Percentiles rank a stretch among this genome's conserved stretches.
These are phyloP conservation scores for Erodium texanum DNA, from an alignment of 441 rosid species.

Conservation along the genomic window DNA sequence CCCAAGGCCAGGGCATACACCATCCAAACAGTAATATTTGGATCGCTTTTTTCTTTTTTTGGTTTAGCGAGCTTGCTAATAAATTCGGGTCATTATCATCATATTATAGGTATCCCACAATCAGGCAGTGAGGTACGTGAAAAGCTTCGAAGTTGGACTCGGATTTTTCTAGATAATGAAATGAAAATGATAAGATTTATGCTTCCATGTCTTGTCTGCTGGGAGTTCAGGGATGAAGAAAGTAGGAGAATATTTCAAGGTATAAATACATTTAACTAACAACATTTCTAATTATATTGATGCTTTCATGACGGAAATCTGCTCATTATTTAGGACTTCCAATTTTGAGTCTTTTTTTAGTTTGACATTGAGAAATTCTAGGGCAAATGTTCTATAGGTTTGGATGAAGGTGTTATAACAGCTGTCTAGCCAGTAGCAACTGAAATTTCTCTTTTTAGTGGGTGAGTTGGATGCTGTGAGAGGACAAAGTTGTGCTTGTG, in stretches of 20 bases:
- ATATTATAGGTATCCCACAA: constrained; percentile 32
- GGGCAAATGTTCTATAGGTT: background rate
- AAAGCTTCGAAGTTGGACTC: constrained; percentile 28
- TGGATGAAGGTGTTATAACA: background rate
- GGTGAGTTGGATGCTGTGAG: background rate
- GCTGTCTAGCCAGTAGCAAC: background rate
- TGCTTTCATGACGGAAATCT: constrained; percentile 17
- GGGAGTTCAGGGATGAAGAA: constrained; percentile 28
- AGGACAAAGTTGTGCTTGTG: constrained; percentile 3
- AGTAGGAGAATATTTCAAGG: constrained; percentile 29
- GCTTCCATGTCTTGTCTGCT: constrained; percentile 33
- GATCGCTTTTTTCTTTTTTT: constrained; percentile 3
- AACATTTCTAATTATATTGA: constrained; percentile 1
- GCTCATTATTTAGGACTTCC: constrained; percentile 5
- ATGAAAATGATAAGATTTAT: constrained; percentile 27
- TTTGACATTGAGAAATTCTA: constrained; percentile 1
- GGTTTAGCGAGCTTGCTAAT: constrained; percentile 23
- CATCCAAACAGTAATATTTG: constrained; percentile 12
- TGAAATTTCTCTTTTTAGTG: background rate
- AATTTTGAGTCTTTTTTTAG: constrained; percentile 2
- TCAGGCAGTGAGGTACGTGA: constrained; percentile 29
- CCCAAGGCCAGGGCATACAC: constrained; percentile 1
- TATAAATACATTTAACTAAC: constrained; percentile 19
- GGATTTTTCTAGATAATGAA: constrained; percentile 18
- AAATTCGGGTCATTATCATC: constrained; percentile 29